Conservation (phyloP, 306 rosid species). For the Geum urbanum region DNA sequence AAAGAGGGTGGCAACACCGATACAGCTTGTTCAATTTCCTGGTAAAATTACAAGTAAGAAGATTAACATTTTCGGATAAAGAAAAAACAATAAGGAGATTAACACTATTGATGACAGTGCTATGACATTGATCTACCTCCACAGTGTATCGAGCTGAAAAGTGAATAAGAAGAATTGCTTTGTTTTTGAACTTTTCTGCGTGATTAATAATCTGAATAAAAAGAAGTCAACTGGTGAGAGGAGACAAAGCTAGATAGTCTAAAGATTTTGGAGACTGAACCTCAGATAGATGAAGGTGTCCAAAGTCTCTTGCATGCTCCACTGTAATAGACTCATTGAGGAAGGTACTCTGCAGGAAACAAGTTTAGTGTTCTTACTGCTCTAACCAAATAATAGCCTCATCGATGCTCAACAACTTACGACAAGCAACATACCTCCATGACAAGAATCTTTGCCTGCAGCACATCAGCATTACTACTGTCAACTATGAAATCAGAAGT, state of each 20-base stretch:
- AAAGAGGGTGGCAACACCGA: conserved; percentile 52
- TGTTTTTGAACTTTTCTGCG: conserved; percentile 66
- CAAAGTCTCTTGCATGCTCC: conserved; percentile 81
- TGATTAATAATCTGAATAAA: conserved; percentile 57
- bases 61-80: background rate
- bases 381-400: conserved; percentile 6
- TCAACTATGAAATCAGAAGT: conserved; percentile 67
- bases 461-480: conserved; percentile 54
- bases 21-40: conserved; percentile 86
- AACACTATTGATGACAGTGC: background rate
- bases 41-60: conserved; percentile 15
- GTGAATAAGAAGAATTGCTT: conserved; percentile 83
- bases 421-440: conserved; percentile 60
- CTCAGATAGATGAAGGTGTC: conserved; percentile 87
- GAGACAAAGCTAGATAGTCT: conserved; percentile 4
- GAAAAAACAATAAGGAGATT: background rate
- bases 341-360: conserved; percentile 61
- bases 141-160: conserved; percentile 73
- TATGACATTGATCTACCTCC: conserved; percentile 39
- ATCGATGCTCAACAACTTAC: background rate
- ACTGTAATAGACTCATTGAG: conserved; percentile 57
- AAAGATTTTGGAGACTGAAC: conserved; percentile 30
- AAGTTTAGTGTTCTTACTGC: background rate
- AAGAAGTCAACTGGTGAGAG: conserved; percentile 5
- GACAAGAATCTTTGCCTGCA: conserved; percentile 76